A percentile compares a stretch with the other conserved stretches of the same genome.
Conservation (phyloP, 2,329 filamentous ascomycete species). For the Ophiocordyceps sinensis region DNA sequence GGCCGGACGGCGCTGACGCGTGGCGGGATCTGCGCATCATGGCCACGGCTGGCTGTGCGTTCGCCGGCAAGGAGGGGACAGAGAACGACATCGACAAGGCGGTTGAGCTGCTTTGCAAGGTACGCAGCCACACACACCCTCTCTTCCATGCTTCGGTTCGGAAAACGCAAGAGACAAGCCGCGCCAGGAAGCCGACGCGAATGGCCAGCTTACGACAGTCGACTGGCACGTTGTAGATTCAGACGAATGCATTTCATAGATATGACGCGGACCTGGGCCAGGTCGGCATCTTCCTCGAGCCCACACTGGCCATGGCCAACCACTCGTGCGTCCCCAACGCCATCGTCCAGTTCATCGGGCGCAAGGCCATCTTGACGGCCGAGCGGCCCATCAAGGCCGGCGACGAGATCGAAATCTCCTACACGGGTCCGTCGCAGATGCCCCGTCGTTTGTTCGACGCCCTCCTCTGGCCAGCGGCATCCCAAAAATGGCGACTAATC, state of each 20-base stretch:
- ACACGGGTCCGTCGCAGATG: conserved; percentile 32
- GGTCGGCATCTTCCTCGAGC: conserved; percentile 41
- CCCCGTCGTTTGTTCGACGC: not conserved
- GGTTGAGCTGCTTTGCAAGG: conserved; percentile 38
- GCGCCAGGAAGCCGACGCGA: not conserved
- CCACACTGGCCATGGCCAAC: conserved; percentile 43
- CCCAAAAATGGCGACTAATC: not conserved
- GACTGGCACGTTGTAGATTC: conserved; percentile 25
- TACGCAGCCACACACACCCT: conserved; percentile 9
- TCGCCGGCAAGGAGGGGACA: conserved; percentile 21
- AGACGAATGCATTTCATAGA: conserved; percentile 47
- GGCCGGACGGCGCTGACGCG: conserved; percentile 18
- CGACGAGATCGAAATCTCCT: conserved; percentile 47
- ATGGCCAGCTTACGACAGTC: conserved; percentile 1
- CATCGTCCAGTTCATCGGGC: conserved; percentile 37
- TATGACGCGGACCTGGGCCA: conserved; percentile 36
- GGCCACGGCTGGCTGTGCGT: conserved; percentile 25
- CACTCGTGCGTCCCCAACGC: conserved; percentile 50
- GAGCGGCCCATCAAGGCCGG: conserved; percentile 31
- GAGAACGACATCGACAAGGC: conserved; percentile 20
- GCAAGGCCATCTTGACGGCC: conserved; percentile 35
- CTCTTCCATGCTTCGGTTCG: too few relatives aligned
- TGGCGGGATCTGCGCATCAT: conserved; percentile 37
- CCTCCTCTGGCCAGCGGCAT: not conserved
- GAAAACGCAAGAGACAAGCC: too few relatives aligned